Conservation (phyloP, 495 filamentous ascomycete species). For the Xylaria scruposa region DNA sequence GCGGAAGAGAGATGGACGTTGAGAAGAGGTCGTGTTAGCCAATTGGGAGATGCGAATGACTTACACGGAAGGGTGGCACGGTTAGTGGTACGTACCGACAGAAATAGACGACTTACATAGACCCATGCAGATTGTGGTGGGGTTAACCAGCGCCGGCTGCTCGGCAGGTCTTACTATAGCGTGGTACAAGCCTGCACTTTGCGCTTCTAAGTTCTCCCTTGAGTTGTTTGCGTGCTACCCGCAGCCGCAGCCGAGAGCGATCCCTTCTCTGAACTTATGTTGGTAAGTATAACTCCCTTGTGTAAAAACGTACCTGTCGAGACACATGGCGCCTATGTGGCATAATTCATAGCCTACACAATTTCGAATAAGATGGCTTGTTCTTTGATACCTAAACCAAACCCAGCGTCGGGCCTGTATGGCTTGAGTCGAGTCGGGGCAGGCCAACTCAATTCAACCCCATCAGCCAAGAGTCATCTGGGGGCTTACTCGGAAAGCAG, state of each 20-base stretch:
- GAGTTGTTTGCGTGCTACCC: not conserved
- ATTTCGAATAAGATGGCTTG: not conserved
- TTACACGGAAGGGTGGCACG: not conserved
- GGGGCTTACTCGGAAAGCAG: slow-evolving; percentile 16
- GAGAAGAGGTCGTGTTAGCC: slow-evolving; percentile 11
- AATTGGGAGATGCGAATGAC: slow-evolving; percentile 6
- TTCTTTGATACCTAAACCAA: not conserved
- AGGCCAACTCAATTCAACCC: slow-evolving; percentile 4
- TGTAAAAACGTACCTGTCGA: not conserved
- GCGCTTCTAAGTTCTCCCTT: not conserved
- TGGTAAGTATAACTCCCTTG: not conserved
- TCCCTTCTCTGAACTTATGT: not conserved
- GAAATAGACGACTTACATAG: slow-evolving; percentile 24
- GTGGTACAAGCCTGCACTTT: not conserved
- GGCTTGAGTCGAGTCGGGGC: not conserved
- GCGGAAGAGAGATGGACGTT: slow-evolving; percentile 1
- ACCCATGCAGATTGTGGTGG: slow-evolving; percentile 5
- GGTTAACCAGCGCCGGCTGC: slow-evolving; percentile 14
- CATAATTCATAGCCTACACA: slow-evolving; percentile 6
- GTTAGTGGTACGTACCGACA: slow-evolving; percentile 37
- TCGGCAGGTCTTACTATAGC: slow-evolving; percentile 17
- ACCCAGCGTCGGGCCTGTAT: slow-evolving; percentile 5
- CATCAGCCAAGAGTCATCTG: slow-evolving; percentile 4
- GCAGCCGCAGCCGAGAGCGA: not conserved
- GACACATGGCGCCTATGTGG: slow-evolving; percentile 17